A percentile compares a stretch with the other conserved stretches of the same genome.
phyloP scores from a whole-genome alignment of 805 yeast species.

The Aciculoconidium aculeatum region DNA sequence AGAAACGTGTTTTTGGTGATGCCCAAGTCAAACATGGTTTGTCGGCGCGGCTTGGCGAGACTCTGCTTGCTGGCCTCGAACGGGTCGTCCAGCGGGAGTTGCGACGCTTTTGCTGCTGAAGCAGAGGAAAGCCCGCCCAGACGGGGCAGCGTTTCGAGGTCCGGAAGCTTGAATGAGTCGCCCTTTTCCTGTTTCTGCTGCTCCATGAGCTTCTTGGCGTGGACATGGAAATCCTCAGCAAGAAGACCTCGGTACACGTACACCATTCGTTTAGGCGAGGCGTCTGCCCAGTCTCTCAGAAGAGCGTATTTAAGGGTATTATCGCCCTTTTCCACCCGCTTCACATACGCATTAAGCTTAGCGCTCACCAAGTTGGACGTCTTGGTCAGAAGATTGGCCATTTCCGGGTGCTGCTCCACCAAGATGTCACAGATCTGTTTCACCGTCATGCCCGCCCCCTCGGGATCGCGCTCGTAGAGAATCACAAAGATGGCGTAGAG shows the following conservation, averaged over 20 bases:
- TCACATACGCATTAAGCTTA: constrained; percentile 77
- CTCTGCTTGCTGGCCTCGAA: constrained; percentile 33
- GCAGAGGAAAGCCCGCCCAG: constrained; percentile 5
- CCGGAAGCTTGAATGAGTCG: constrained; percentile 9
- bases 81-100: constrained; percentile 16
- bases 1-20: constrained; percentile 37
- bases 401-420: constrained; percentile 71
- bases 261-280: constrained; percentile 84
- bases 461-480: constrained; percentile 60
- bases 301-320: constrained; percentile 64
- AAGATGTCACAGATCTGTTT: constrained; percentile 78
- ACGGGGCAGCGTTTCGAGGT: constrained; percentile 6
- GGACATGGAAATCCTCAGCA: constrained; percentile 68
- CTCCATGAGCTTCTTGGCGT: constrained; percentile 62
- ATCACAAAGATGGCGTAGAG: constrained; percentile 70
- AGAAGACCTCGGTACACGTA: constrained; percentile 77
- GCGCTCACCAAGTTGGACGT: constrained; percentile 79
- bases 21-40: constrained; percentile 50
- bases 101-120: constrained; percentile 7
- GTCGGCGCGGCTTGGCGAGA: constrained; percentile 40
- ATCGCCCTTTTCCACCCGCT: constrained; percentile 81
- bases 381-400: constrained; percentile 75
- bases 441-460: constrained; percentile 81
- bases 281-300: constrained; percentile 87
- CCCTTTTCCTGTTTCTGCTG: constrained; percentile 31